Conservation (phyloP, 2,329 filamentous ascomycete species). For the Lasiodiplodia sp. region DNA sequence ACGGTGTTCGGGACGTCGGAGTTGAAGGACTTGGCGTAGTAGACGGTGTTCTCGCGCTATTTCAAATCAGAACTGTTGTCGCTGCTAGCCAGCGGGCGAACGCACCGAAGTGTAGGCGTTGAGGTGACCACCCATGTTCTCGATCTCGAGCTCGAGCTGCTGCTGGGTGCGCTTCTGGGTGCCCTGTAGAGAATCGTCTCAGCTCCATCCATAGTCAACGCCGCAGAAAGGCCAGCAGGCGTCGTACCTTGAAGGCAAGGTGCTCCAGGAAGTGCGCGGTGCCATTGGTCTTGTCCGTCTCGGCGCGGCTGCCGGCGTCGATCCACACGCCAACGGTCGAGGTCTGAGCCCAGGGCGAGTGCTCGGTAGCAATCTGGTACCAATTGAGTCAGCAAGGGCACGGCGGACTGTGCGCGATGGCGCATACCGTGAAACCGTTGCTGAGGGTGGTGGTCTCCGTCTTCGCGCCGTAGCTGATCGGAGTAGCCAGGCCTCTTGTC, state of each 20-base stretch:
- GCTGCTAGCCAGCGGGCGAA: constrained; percentile 20
- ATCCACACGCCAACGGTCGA: constrained; percentile 99
- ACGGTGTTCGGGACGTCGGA: constrained; percentile 94
- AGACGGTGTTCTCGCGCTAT: constrained; percentile 96
- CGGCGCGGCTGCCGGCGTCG: constrained; percentile 95
- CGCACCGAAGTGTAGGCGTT: constrained; percentile 99
- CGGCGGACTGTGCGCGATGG: constrained; percentile 31
- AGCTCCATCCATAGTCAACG: constrained; percentile 34
- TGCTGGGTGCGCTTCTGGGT: constrained; percentile 94
- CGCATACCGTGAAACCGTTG: constrained; percentile 91
- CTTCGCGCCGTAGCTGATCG: constrained; percentile 75
- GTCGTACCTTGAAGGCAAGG: constrained; percentile 94
- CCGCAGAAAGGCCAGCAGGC: constrained; percentile 21
- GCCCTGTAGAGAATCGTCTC: constrained; percentile 64
- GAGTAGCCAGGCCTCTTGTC: constrained; percentile 89
- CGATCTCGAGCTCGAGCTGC: constrained; percentile 98
- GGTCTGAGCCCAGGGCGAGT: constrained; percentile 97
- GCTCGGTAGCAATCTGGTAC: constrained; percentile 89
- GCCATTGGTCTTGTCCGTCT: constrained; percentile 98
- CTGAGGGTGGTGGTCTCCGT: constrained; percentile 95
- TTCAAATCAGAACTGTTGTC: constrained; percentile 22
- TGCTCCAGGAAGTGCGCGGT: constrained; percentile 99
- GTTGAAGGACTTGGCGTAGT: constrained; percentile 99
- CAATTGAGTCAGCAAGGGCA: constrained; percentile 44
- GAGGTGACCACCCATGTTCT: constrained; percentile 99